Evolutionary conservation across 805 yeast species (phyloP).

Genomic region (Blastobotrys chiropterorum): DNA sequence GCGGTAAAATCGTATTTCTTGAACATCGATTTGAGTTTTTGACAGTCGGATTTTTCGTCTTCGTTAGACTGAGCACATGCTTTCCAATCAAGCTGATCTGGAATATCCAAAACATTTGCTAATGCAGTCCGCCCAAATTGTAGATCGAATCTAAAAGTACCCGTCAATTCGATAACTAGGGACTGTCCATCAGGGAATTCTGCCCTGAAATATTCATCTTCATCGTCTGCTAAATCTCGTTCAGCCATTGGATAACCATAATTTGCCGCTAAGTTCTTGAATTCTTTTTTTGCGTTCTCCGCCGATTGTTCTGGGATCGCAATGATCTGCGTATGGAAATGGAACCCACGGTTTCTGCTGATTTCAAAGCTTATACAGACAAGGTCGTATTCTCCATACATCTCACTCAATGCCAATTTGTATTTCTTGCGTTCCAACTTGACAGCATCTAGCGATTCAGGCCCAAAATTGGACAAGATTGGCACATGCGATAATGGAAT

Average conservation of each 20-base stretch:
- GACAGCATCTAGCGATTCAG: conserved; percentile 28
- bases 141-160: conserved; percentile 46
- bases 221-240: conserved; percentile 13
- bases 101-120: conserved; percentile 54
- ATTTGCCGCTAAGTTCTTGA: conserved; percentile 15
- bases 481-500: conserved; percentile 75
- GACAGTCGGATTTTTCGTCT: conserved; percentile 41
- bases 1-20: not conserved
- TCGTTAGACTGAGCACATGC: conserved; percentile 57
- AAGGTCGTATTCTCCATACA: conserved; percentile 41
- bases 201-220: conserved; percentile 27
- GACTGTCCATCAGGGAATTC: conserved; percentile 15
- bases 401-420: conserved; percentile 42
- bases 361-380: conserved; percentile 65
- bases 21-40: not conserved
- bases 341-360: conserved; percentile 57
- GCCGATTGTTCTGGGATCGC: conserved; percentile 52
- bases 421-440: conserved; percentile 41
- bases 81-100: conserved; percentile 68
- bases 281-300: conserved; percentile 38
- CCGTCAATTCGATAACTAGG: conserved; percentile 12
- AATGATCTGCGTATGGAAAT: conserved; percentile 68
- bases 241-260: conserved; percentile 2
- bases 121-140: conserved; percentile 81
- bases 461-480: conserved; percentile 29